These are phyloP conservation scores for Fusarium vanettenii DNA, from an alignment of 2,329 filamentous ascomycete species.

Conservation along the genomic window DNA sequence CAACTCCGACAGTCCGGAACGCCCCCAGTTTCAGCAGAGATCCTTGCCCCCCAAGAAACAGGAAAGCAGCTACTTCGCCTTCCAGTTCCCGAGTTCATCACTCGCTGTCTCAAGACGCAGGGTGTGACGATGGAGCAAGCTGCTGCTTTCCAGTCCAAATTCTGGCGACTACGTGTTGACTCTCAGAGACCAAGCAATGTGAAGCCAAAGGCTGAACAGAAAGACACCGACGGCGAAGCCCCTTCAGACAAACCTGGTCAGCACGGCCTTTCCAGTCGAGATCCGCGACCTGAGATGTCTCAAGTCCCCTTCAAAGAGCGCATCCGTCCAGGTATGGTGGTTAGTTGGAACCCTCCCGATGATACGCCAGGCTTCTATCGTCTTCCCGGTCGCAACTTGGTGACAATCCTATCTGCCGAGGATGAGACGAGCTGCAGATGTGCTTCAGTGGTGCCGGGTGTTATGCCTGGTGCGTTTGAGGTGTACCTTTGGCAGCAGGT, in stretches of 20 bases:
- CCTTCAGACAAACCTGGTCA: neutral
- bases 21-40: constrained; percentile 46
- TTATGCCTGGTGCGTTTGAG: constrained; percentile 52
- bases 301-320: constrained; percentile 52
- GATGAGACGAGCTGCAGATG: constrained; percentile 48
- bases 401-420: constrained; percentile 48
- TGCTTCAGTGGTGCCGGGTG: constrained; percentile 49
- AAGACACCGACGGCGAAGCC: neutral
- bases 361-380: constrained; percentile 25
- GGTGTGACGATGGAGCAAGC: constrained; percentile 53
- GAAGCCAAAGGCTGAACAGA: neutral
- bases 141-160: constrained; percentile 54
- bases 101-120: constrained; percentile 53
- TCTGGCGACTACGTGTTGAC: constrained; percentile 57
- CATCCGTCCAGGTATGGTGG: constrained; percentile 56
- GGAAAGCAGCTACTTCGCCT: constrained; percentile 57
- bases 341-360: constrained; percentile 46
- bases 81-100: constrained; percentile 52
- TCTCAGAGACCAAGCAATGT: constrained; percentile 40
- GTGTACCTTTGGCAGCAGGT: constrained; percentile 54
- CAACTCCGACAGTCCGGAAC: constrained; percentile 50
- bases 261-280: constrained; percentile 43
- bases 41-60: constrained; percentile 54
- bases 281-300: constrained; percentile 39
- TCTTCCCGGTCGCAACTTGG: constrained; percentile 42